A percentile compares a stretch with the other conserved stretches of the same genome.
phyloP scores from a whole-genome alignment of 139 green algal genomes.

The Haematococcus sp. region DNA sequence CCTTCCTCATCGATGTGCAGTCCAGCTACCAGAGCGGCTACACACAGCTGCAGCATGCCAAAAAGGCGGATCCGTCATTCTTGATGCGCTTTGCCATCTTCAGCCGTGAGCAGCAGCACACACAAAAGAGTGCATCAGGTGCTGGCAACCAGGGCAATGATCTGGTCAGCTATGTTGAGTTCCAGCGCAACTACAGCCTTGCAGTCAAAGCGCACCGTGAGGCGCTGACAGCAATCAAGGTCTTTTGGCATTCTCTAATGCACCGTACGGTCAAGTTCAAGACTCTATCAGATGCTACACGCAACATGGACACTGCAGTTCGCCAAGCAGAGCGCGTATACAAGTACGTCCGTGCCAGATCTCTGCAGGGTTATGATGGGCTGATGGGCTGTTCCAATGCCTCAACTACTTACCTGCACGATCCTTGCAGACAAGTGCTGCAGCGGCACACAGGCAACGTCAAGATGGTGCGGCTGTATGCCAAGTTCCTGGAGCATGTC shows the following conservation, averaged over 20 bases:
- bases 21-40: conserved; percentile 2
- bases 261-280: conserved; percentile 26
- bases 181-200: conserved; percentile 47
- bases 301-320: conserved; percentile 18
- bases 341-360: neutral
- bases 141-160: conserved; percentile 24
- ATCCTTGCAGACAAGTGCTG: conserved; percentile 29
- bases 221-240: conserved; percentile 24
- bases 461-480: conserved; percentile 41
- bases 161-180: conserved; percentile 53
- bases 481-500: conserved; percentile 38
- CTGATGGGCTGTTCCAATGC: no score
- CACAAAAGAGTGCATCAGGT: conserved; percentile 28
- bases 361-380: no score
- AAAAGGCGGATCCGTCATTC: conserved; percentile 20
- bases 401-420: no score
- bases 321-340: neutral
- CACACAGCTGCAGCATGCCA: conserved; percentile 9
- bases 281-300: conserved; percentile 13
- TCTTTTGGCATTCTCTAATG: conserved; percentile 33
- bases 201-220: conserved; percentile 20
- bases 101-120: conserved; percentile 33
- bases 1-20: conserved; percentile 45
- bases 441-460: conserved; percentile 25
- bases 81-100: conserved; percentile 44